These are phyloP conservation scores for Suhomyces bokatorum DNA, from an alignment of 1,139 yeast genomes.

Conservation along the genomic window DNA sequence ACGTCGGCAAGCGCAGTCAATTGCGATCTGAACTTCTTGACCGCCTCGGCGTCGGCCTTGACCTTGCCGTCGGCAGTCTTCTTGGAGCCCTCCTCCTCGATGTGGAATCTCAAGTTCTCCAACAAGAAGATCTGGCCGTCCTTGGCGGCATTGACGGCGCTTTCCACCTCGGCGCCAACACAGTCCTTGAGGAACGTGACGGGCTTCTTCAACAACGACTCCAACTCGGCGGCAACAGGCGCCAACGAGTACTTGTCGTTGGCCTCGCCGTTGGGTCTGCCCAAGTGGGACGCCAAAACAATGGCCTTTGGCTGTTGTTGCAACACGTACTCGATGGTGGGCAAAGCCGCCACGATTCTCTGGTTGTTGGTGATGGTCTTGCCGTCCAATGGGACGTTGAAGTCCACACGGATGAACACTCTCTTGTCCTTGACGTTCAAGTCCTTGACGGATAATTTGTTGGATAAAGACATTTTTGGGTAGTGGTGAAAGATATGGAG, in stretches of 20 bases:
- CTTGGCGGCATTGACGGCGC: slow-evolving; percentile 66
- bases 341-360: slow-evolving; percentile 97
- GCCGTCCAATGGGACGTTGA: slow-evolving; percentile 97
- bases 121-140: slow-evolving; percentile 77
- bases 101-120: slow-evolving; percentile 96
- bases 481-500: slow-evolving; percentile 1
- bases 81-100: slow-evolving; percentile 89
- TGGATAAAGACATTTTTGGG: slow-evolving; percentile 76
- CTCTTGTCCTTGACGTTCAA: slow-evolving; percentile 82
- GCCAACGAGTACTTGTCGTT: slow-evolving; percentile 82
- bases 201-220: slow-evolving; percentile 62
- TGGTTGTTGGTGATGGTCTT: slow-evolving; percentile 96
- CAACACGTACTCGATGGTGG: slow-evolving; percentile 90
- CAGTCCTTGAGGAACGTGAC: slow-evolving; percentile 82
- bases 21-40: slow-evolving; percentile 79
- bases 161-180: slow-evolving; percentile 85
- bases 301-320: slow-evolving; percentile 88
- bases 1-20: slow-evolving; percentile 91
- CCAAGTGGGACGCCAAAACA: slow-evolving; percentile 91
- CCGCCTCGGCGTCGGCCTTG: slow-evolving; percentile 83
- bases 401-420: slow-evolving; percentile 95
- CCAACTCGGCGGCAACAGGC: slow-evolving; percentile 88
- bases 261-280: slow-evolving; percentile 94
- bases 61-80: slow-evolving; percentile 81
- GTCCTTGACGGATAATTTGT: slow-evolving; percentile 89